A percentile compares a stretch with the other conserved stretches of the same genome.
Conservation (phyloP, 495 filamentous ascomycete genomes). For the Penicillium paradoxum region DNA sequence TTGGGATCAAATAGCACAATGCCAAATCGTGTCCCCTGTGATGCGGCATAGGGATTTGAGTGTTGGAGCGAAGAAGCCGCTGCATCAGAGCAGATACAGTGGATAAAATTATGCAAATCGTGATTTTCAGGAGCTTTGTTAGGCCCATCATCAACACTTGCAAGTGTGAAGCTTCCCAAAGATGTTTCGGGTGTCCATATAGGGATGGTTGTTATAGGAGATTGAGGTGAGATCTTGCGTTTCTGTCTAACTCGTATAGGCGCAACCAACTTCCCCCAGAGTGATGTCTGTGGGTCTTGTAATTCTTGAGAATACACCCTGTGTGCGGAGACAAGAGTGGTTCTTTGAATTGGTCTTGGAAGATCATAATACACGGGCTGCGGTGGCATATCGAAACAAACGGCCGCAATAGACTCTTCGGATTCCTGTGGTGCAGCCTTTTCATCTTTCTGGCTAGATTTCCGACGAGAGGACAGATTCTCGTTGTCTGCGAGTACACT, state of each 20-base stretch:
- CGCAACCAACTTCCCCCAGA: background rate
- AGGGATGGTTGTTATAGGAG: slow-evolving; percentile 25
- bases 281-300: too few relatives aligned
- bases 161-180: background rate
- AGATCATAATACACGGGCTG: too few relatives aligned
- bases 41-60: slow-evolving; percentile 24
- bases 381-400: background rate
- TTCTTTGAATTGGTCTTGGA: background rate
- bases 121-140: background rate
- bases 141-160: background rate
- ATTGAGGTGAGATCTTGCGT: slow-evolving; percentile 8
- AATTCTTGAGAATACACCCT: background rate
- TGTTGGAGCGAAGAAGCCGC: slow-evolving; percentile 1
- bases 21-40: slow-evolving; percentile 15
- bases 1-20: slow-evolving; percentile 18
- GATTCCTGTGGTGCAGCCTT: background rate
- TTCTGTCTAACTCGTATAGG: background rate
- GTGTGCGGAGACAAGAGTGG: background rate
- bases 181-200: slow-evolving; percentile 16
- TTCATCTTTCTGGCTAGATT: slow-evolving; percentile 3
- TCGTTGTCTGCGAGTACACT: slow-evolving; percentile 22
- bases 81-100: slow-evolving; percentile 10
- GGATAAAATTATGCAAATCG: slow-evolving; percentile 13
- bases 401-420: background rate
- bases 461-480: slow-evolving; percentile 23